Conservation (phyloP, 805 yeast genomes). For the Metschnikowia lochheadii region DNA sequence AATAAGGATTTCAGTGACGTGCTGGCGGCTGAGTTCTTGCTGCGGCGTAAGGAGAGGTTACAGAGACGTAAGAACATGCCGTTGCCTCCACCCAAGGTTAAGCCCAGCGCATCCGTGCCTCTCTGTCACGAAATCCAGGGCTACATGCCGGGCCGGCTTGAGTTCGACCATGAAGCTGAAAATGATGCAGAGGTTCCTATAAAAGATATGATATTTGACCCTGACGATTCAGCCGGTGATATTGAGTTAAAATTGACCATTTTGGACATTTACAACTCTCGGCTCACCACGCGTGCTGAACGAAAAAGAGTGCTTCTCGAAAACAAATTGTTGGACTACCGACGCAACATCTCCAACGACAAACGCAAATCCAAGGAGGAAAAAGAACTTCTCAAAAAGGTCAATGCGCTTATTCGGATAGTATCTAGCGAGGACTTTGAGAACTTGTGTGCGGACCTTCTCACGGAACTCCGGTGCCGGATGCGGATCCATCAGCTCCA, state of each 20-base stretch:
- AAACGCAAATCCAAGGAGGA: constrained; percentile 87
- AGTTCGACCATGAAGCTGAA: constrained; percentile 93
- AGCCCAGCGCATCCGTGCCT: constrained; percentile 90
- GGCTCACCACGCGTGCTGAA: constrained; percentile 89
- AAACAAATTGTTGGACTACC: constrained; percentile 77
- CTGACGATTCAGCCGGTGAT: constrained; percentile 85
- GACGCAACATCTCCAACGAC: constrained; percentile 75
- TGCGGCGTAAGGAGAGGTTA: constrained; percentile 61
- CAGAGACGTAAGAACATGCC: constrained; percentile 71
- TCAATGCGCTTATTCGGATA: constrained; percentile 78
- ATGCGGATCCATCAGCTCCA: constrained; percentile 84
- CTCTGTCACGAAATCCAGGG: constrained; percentile 96
- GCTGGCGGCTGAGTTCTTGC: constrained; percentile 64
- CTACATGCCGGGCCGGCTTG: constrained; percentile 97
- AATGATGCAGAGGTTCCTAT: constrained; percentile 94
- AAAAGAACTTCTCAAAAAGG: constrained; percentile 68
- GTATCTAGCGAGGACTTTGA: constrained; percentile 81
- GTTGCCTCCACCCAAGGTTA: constrained; percentile 76
- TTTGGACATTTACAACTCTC: constrained; percentile 82
- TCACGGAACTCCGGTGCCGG: constrained; percentile 75
- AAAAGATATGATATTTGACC: constrained; percentile 93
- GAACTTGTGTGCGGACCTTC: constrained; percentile 64
- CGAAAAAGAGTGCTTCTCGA: constrained; percentile 77
- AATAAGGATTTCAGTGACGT: constrained; percentile 59
- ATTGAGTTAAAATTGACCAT: constrained; percentile 85